Evolutionary conservation across 441 rosid genomes (phyloP), one percentile per base, ranked within the genome.

Genomic region (Erodium texanum): DNA sequence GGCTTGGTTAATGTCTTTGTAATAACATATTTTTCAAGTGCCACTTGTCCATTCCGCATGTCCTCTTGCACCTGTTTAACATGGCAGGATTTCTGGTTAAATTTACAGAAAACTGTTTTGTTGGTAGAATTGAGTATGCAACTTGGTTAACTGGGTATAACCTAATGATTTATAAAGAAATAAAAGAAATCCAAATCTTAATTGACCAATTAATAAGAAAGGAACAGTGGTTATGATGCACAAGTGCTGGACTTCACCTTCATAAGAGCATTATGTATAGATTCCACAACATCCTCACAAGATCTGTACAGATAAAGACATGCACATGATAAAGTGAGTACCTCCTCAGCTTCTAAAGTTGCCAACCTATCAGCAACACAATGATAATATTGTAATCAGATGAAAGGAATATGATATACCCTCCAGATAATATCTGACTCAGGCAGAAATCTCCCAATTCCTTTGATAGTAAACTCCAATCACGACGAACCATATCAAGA

Each of bases 401-500:
- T 62, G 71, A 45, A 52, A 48, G 54, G 62, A 69, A 62, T 3
- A 56, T 24, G 66, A 71, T 80, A 79, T 80, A 92, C 99, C 94
- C 89, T 83, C 90, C 99, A 19, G 88, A 90, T 78, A 94, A 79
- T 73, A 94, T 94, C 80, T 89, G 88, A 75, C 81, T 71, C 43
- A 94, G 79, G 80, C 97, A 92, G 71, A 83, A 86, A 77, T 89
- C 96, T 75, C 99, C 99, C 74, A 84, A 70, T 79, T 92, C 97
- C 84, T 94, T 94, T 70, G 99, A 85, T 59, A 94, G 81, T 83
- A 92, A 81, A 76, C 99, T 94, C 99, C 97, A 94, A 79, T 92
- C 99, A 71, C 97, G 91, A 68, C 98, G 91, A 81, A 94, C 99
- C 97, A 90, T 92, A 83, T 94, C 99, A 72, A 94, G 92, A 70